Conservation (phyloP, 1,284 basidiomycete species). For the Boletus smithii region DNA sequence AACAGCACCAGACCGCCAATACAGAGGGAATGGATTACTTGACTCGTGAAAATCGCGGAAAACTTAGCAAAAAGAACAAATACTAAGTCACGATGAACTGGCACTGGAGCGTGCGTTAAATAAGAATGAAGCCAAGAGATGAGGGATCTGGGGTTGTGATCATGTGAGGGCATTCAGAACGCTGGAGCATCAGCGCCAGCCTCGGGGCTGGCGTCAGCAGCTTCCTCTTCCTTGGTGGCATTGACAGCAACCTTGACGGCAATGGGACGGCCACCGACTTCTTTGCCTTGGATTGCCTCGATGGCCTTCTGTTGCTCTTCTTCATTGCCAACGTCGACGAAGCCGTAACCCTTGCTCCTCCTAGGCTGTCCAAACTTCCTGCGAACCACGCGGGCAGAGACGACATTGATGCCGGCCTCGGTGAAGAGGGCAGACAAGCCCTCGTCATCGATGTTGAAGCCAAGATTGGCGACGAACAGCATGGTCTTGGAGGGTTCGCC, state of each 20-base stretch:
- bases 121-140: conserved; percentile 33
- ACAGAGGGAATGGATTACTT: conserved; percentile 27
- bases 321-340: conserved; percentile 85
- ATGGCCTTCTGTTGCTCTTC: conserved; percentile 86
- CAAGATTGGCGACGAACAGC: conserved; percentile 93
- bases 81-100: conserved; percentile 35
- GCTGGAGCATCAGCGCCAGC: conserved; percentile 12
- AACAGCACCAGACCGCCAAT: conserved; percentile 51
- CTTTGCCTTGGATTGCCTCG: conserved; percentile 74
- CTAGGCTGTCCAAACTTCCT: conserved; percentile 76
- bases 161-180: conserved; percentile 19
- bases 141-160: conserved; percentile 18
- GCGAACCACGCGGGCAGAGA: conserved; percentile 83
- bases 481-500: conserved; percentile 83
- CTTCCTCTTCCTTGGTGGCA: conserved; percentile 45
- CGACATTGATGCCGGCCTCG: conserved; percentile 75
- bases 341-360: conserved; percentile 91
- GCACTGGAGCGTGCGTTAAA: conserved; percentile 28
- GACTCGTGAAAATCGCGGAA: conserved; percentile 37
- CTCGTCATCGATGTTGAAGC: conserved; percentile 85
- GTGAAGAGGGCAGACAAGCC: conserved; percentile 76
- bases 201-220: conserved; percentile 26
- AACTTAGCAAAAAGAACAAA: conserved; percentile 33
- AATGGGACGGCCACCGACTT: conserved; percentile 74
- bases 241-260: conserved; percentile 89